A percentile compares a stretch with the other conserved stretches of the same genome.
Conservation (phyloP, 2,329 filamentous ascomycete genomes). For the Aspergillus hortae region DNA sequence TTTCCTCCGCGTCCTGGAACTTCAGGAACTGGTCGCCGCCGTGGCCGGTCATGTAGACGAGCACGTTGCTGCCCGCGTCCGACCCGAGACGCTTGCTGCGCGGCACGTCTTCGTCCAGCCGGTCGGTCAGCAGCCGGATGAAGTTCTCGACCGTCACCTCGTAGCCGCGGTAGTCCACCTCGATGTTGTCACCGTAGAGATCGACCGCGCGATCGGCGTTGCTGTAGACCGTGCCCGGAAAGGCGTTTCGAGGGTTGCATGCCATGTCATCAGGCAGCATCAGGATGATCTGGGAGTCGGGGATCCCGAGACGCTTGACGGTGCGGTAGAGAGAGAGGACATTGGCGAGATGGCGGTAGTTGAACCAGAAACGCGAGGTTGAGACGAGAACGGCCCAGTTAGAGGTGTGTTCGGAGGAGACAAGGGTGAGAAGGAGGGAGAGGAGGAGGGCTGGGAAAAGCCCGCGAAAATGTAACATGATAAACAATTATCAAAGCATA, state of each 20-base stretch:
- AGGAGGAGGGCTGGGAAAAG: conserved; percentile 25
- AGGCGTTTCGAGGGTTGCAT: conserved; percentile 97
- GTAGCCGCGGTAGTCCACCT: conserved; percentile 97
- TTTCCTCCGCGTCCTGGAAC: conserved; percentile 97
- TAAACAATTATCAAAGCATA: conserved; percentile 8
- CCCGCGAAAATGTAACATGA: conserved; percentile 25
- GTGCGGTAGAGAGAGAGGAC: conserved; percentile 96
- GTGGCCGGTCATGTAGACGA: conserved; percentile 99
- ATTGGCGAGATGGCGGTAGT: conserved; percentile 97
- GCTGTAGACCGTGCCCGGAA: conserved; percentile 96
- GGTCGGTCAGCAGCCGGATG: conserved; percentile 89
- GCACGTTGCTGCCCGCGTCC: conserved; percentile 91
- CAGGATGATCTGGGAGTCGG: conserved; percentile 97
- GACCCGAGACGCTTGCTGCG: conserved; percentile 90
- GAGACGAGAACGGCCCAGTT: conserved; percentile 99
- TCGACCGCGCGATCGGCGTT: conserved; percentile 95
- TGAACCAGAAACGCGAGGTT: conserved; percentile 99
- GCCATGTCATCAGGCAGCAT: conserved; percentile 99
- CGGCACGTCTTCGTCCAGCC: conserved; percentile 90
- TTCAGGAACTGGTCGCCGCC: conserved; percentile 97
- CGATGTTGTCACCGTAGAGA: conserved; percentile 96
- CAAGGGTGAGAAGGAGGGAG: conserved; percentile 20
- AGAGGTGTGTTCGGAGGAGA: conserved; percentile 67
- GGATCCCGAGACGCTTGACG: conserved; percentile 95
- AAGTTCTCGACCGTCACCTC: conserved; percentile 99